A percentile compares a stretch with the other conserved stretches of the same genome.
Evolutionary conservation across 768 basidiomycete species (phyloP).

Genomic region (Saitozyma podzolica): DNA sequence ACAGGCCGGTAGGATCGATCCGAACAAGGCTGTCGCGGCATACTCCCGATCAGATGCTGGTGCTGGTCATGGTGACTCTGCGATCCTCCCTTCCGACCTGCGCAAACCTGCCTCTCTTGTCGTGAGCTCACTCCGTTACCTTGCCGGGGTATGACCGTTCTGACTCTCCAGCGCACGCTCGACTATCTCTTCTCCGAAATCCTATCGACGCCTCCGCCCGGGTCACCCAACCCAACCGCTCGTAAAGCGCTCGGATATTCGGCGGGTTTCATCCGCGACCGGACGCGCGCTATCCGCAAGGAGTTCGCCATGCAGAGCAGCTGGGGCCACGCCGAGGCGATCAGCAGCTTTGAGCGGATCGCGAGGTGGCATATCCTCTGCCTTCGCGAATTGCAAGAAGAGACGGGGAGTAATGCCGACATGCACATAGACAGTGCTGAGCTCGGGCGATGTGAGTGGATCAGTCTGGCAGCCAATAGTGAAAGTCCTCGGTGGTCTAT

Average conservation of each 20-base stretch:
- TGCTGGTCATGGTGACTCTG: slow-evolving; percentile 61
- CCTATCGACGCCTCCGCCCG: slow-evolving; percentile 62
- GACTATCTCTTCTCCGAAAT: slow-evolving; percentile 90
- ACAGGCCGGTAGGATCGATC: slow-evolving; percentile 65
- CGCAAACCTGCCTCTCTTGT: slow-evolving; percentile 81
- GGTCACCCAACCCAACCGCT: slow-evolving; percentile 16
- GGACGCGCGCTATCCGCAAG: slow-evolving; percentile 82
- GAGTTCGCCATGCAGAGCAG: slow-evolving; percentile 93
- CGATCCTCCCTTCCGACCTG: slow-evolving; percentile 81
- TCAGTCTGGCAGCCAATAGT: not conserved
- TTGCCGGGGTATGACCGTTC: not conserved
- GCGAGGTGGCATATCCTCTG: slow-evolving; percentile 90
- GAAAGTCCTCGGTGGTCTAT: slow-evolving; percentile 5
- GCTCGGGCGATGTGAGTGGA: slow-evolving; percentile 56
- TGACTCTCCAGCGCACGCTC: slow-evolving; percentile 65
- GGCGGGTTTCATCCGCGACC: slow-evolving; percentile 79
- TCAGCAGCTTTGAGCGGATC: slow-evolving; percentile 89
- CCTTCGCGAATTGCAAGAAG: slow-evolving; percentile 58
- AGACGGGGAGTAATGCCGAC: slow-evolving; percentile 40
- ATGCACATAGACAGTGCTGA: slow-evolving; percentile 46
- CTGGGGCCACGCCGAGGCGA: slow-evolving; percentile 67
- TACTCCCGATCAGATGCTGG: slow-evolving; percentile 89
- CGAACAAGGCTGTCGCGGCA: slow-evolving; percentile 83
- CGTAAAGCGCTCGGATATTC: slow-evolving; percentile 55
- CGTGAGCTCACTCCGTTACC: slow-evolving; percentile 53